phyloP scores from a whole-genome alignment of 352 stramenopile species.

The Phytophthora pisi region DNA sequence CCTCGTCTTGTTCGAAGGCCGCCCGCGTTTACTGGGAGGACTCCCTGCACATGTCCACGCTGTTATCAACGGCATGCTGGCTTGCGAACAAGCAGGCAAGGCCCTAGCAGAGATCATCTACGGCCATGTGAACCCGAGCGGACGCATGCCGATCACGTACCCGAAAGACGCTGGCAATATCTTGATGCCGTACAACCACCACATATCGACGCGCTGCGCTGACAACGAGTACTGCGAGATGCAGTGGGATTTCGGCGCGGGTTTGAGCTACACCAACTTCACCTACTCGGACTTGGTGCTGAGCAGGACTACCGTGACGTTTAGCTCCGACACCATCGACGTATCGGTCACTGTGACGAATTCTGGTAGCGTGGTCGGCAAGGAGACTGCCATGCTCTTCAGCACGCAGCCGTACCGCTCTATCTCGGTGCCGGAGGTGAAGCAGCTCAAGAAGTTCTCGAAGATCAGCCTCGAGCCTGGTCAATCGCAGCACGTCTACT shows the following conservation, averaged over 20 bases:
- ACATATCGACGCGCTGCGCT: conserved; percentile 18
- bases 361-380: conserved; percentile 50
- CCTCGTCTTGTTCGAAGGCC: conserved; percentile 66
- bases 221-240: not conserved
- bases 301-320: not conserved
- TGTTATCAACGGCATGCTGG: conserved; percentile 70
- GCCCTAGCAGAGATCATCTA: conserved; percentile 21
- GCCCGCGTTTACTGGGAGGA: conserved; percentile 61
- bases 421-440: conserved; percentile 73
- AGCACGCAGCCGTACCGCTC: conserved; percentile 62
- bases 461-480: conserved; percentile 36
- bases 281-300: not conserved
- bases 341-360: conserved; percentile 39
- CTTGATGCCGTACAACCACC: conserved; percentile 65
- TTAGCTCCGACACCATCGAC: not conserved
- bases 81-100: conserved; percentile 54
- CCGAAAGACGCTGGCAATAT: not conserved
- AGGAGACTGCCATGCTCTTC: conserved; percentile 81
- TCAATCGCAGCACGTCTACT: conserved; percentile 18
- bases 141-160: not conserved
- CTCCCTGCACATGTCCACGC: conserved; percentile 50
- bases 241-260: not conserved
- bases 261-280: not conserved
- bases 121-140: not conserved
- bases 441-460: conserved; percentile 78